Base-by-base conservation (phyloP, 495 filamentous ascomycete species). In the Penicillium lagena region DNA sequence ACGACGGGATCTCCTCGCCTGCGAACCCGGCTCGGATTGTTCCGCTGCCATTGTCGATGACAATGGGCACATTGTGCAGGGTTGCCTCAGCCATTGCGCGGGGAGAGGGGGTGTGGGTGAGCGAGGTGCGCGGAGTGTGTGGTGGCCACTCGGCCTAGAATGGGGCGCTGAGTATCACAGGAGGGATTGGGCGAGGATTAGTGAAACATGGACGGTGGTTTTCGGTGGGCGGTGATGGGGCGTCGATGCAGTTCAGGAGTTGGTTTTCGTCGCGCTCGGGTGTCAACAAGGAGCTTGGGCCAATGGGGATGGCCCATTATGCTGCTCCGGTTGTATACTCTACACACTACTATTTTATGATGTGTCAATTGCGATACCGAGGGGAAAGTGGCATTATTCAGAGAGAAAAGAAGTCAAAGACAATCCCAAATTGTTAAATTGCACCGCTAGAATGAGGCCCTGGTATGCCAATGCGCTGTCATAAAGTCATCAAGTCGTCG, bases 31-130 rank as follows among this genome's bases (percentile, higher is more conserved):
- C 93, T 59, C 95, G 81, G 56, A 99, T 97, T 2, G 93, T 99
- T 35, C 94, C 93, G 47, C 88, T 95, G 64, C 93, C 94, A 73
- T 97, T 99, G 81, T 97, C 94, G 54, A 99, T 86, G 55, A 99
- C 94, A 57, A 99, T 94, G 40, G 93, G 90, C 51, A 89, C 90
- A 71, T 97, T 97, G 73, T 91, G 90, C 42, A 95, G 83, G 49
- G 83, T 85, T 40, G 69, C 67, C 65, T 95, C 89, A 39, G 81
- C 75, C 86, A 90, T 89, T 64, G 58, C 62, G 77, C 62, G 62
- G 53, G 54, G 47, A 54, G 31, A 46, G 44, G 40, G 37, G 45
- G 44, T 41, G 58, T 30, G 45, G 40, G 38, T 49, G 52, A 47
- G 32, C 45, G 45, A 40, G 46, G 56, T 48, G 42, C 30, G 33